phyloP scores from a whole-genome alignment of 2,329 filamentous ascomycete genomes.

The Cercospora canescens region DNA sequence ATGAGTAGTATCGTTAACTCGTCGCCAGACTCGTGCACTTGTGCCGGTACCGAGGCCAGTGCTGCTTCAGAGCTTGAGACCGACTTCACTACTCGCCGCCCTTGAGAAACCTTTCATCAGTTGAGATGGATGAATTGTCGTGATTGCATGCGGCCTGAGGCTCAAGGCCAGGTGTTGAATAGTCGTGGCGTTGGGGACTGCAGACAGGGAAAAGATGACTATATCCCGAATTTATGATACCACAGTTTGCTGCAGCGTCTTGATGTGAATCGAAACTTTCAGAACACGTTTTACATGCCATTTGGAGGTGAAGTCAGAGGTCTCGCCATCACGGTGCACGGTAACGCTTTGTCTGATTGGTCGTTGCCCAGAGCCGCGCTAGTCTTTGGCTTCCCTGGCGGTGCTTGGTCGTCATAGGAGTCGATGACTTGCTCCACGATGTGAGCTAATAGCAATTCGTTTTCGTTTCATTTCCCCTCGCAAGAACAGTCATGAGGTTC shows the following conservation, averaged over 20 bases:
- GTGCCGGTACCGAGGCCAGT: constrained; percentile 13
- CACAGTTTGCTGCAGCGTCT: neutral
- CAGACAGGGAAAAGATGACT: neutral
- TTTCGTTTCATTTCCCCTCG: neutral
- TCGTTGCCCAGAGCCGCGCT: neutral
- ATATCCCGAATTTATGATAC: neutral
- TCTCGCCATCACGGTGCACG: neutral
- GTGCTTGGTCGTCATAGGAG: neutral
- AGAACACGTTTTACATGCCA: neutral
- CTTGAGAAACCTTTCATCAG: neutral
- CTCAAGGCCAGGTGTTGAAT: neutral
- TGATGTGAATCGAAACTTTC: neutral
- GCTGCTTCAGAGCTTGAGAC: constrained; percentile 19
- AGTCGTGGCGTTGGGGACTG: neutral
- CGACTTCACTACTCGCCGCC: constrained; percentile 20
- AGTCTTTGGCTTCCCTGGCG: neutral
- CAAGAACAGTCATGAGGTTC: neutral
- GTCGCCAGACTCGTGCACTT: constrained; percentile 18
- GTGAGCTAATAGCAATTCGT: neutral
- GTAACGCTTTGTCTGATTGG: neutral
- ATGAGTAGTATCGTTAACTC: neutral
- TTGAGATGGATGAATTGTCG: neutral
- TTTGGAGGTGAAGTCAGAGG: neutral
- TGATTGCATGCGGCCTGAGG: neutral
- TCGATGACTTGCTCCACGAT: neutral